Percentiles rank a stretch among this genome's conserved stretches.
These are phyloP conservation scores for Gentiana straminea DNA, from an alignment of 257 asterid species.

Conservation along the genomic window DNA sequence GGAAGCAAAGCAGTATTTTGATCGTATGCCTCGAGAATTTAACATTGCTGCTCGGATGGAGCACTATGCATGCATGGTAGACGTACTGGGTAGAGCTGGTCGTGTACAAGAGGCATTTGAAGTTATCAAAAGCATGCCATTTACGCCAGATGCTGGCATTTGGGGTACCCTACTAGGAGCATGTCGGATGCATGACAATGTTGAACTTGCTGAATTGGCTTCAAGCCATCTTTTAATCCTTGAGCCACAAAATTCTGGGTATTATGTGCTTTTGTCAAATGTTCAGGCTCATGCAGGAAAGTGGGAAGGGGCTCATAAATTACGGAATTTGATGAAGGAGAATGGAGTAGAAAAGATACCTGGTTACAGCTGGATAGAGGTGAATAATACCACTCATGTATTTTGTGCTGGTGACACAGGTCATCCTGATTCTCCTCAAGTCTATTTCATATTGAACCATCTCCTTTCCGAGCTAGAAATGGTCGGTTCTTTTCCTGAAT, in stretches of 20 bases:
- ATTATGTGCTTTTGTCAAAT: conserved; percentile 65
- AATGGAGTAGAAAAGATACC: conserved; percentile 69
- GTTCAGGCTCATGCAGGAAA: conserved; percentile 63
- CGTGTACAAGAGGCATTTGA: conserved; percentile 42
- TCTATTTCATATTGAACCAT: conserved; percentile 35
- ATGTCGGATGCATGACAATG: conserved; percentile 60
- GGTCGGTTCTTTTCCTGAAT: conserved; percentile 38
- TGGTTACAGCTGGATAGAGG: conserved; percentile 82
- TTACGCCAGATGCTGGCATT: conserved; percentile 68
- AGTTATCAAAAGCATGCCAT: conserved; percentile 52
- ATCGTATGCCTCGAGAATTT: conserved; percentile 42
- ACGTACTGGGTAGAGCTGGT: conserved; percentile 69
- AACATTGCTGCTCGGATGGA: conserved; percentile 49
- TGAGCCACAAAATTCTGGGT: conserved; percentile 88
- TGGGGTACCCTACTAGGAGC: conserved; percentile 93
- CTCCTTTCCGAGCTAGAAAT: conserved; percentile 57
- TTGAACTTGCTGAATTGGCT: conserved; percentile 73
- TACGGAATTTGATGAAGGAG: conserved; percentile 58
- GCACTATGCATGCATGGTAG: conserved; percentile 82
- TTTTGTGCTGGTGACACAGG: conserved; percentile 65
- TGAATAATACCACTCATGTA: conserved; percentile 45
- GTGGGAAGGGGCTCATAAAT: conserved; percentile 51
- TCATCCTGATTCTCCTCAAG: conserved; percentile 52
- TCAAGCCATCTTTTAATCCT: conserved; percentile 42
- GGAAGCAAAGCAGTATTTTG: conserved; percentile 48